Evolutionary conservation across 306 rosid genomes (phyloP).

Genomic region (Pyrus bretschneideri): DNA sequence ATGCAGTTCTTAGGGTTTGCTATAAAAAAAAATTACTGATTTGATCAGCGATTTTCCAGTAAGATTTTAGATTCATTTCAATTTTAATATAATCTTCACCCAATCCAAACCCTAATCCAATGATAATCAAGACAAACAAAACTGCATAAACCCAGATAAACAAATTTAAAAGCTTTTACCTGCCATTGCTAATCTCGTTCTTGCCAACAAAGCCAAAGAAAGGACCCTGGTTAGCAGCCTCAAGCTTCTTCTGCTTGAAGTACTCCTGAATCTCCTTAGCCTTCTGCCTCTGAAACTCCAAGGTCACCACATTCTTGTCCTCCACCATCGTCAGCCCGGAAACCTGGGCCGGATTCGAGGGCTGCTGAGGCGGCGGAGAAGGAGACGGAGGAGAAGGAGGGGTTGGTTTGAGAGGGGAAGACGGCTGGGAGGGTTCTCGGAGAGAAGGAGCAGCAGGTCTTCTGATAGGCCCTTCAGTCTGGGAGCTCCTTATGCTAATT

Average conservation of each 20-base stretch:
- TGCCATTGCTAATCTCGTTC: conserved; percentile 86
- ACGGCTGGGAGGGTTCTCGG: conserved; percentile 50
- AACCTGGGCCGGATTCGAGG: conserved; percentile 19
- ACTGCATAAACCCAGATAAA: conserved; percentile 6
- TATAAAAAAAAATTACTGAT: not conserved
- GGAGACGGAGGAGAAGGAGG: conserved; percentile 58
- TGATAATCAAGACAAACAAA: not conserved
- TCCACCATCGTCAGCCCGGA: conserved; percentile 22
- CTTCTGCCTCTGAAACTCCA: conserved; percentile 93
- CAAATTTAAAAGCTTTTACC: conserved; percentile 33
- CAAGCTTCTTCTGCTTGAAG: conserved; percentile 87
- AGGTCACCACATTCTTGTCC: conserved; percentile 47
- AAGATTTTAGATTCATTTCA: not conserved
- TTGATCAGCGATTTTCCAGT: not conserved
- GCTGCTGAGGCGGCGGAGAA: conserved; percentile 14
- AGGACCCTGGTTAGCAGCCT: conserved; percentile 69
- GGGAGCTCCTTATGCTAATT: conserved; percentile 50
- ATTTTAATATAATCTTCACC: not conserved
- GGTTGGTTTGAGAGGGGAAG: conserved; percentile 51
- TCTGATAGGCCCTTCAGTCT: conserved; percentile 83
- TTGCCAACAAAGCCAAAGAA: conserved; percentile 78
- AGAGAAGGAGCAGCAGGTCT: conserved; percentile 82
- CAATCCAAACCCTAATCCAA: not conserved
- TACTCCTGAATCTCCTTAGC: conserved; percentile 96
- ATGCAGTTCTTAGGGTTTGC: not conserved